These are phyloP conservation scores for Strobilomyces dryophilus DNA, from an alignment of 768 basidiomycete genomes.

Conservation along the genomic window DNA sequence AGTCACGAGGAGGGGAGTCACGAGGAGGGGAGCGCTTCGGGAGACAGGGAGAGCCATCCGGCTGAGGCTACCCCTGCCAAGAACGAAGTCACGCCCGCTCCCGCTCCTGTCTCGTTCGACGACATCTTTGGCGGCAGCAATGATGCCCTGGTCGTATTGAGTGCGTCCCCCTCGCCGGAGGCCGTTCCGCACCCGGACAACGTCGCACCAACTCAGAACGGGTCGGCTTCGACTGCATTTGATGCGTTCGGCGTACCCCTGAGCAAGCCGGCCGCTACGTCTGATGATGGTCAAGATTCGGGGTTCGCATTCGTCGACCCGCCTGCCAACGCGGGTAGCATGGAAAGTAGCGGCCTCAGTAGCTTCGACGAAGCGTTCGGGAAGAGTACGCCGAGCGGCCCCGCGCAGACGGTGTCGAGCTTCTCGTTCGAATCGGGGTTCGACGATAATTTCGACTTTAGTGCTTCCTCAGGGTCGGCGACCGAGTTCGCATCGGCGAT, in stretches of 20 bases:
- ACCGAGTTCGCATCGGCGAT: constrained; percentile 28
- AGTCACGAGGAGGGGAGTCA: constrained; percentile 43
- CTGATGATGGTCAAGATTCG: constrained; percentile 19
- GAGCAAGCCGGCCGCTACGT: constrained; percentile 13
- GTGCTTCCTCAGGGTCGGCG: constrained; percentile 34
- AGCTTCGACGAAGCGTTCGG: constrained; percentile 78
- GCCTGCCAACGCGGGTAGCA: constrained; percentile 11
- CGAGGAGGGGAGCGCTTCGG: constrained; percentile 11
- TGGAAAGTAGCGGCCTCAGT: constrained; percentile 34
- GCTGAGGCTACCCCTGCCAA: constrained; percentile 12
- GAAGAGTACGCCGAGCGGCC: constrained; percentile 40
- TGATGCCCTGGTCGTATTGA: constrained; percentile 18
- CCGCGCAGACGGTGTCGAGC: constrained; percentile 30
- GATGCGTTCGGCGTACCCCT: constrained; percentile 40
- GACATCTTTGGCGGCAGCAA: constrained; percentile 46
- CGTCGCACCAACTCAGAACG: constrained; percentile 12
- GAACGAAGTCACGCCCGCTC: constrained; percentile 8
- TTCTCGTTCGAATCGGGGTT: constrained; percentile 67
- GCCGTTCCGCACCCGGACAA: constrained; percentile 17
- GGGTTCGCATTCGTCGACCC: constrained; percentile 18
- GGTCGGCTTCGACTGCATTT: constrained; percentile 18
- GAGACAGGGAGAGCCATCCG: constrained; percentile 17
- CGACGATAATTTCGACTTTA: constrained; percentile 66
- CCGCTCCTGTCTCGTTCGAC: constrained; percentile 42
- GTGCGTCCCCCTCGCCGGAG: constrained; percentile 15